These are phyloP conservation scores for Candida methanosorbosa DNA, from an alignment of 805 yeast species.

Conservation along the genomic window DNA sequence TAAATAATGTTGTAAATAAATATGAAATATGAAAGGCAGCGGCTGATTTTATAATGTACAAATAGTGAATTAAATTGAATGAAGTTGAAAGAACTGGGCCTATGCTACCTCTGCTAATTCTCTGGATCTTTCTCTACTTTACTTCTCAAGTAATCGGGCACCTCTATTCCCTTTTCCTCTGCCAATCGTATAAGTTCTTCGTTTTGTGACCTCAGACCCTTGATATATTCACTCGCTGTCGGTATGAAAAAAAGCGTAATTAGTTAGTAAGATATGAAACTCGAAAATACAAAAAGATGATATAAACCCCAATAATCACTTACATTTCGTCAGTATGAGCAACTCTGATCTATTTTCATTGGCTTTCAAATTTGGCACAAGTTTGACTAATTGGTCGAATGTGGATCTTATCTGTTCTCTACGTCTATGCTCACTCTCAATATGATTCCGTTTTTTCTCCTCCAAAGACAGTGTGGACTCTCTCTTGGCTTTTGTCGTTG, in stretches of 20 bases:
- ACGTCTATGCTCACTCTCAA: slow-evolving; percentile 67
- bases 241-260: background rate
- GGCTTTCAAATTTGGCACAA: slow-evolving; percentile 67
- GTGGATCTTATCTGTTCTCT: slow-evolving; percentile 79
- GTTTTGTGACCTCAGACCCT: slow-evolving; percentile 42
- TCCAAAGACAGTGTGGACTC: slow-evolving; percentile 12
- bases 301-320: slow-evolving; percentile 1
- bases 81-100: no score
- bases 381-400: slow-evolving; percentile 63
- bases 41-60: no score
- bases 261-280: background rate
- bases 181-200: slow-evolving; percentile 33
- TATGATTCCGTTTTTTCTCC: slow-evolving; percentile 26
- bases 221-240: slow-evolving; percentile 42
- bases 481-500: no score
- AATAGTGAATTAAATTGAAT: no score
- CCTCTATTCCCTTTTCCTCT: slow-evolving; percentile 23
- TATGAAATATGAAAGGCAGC: no score
- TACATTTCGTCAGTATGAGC: slow-evolving; percentile 52
- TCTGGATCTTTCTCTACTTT: no score
- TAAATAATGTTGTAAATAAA: no score
- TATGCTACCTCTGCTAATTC: no score
- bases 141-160: slow-evolving; percentile 29
- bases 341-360: slow-evolving; percentile 76
- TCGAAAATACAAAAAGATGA: background rate